Conservation (phyloP, 2,329 filamentous ascomycete species). For the Rutstroemia sp. region DNA sequence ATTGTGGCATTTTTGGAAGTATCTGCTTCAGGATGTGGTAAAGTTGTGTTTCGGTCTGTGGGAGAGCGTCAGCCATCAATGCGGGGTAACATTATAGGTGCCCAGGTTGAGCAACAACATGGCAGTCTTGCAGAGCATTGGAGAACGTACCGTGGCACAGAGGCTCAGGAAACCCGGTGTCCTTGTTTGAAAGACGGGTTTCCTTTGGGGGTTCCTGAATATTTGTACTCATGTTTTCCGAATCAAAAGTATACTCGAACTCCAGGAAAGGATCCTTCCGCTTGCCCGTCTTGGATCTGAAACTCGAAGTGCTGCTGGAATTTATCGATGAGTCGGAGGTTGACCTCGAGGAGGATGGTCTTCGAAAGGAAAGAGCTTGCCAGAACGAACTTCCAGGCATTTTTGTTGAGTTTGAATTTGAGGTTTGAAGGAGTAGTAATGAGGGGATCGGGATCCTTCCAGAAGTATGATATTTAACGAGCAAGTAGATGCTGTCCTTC, state of each 20-base stretch:
- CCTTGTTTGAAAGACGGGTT: slow-evolving; percentile 17
- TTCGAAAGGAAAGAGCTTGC: slow-evolving; percentile 4
- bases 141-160: slow-evolving; percentile 20
- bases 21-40: slow-evolving; percentile 55
- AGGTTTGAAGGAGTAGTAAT: too few relatives aligned
- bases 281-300: not conserved
- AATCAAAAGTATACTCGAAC: not conserved
- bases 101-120: not conserved
- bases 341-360: slow-evolving; percentile 5
- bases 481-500: too few relatives aligned
- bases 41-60: slow-evolving; percentile 48
- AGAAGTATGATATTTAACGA: too few relatives aligned
- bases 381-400: slow-evolving; percentile 24
- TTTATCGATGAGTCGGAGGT: not conserved
- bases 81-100: not conserved
- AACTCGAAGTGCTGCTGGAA: slow-evolving; percentile 2
- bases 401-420: not conserved
- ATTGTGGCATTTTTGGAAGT: slow-evolving; percentile 49
- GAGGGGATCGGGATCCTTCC: too few relatives aligned
- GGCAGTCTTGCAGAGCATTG: too few relatives aligned
- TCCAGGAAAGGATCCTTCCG: slow-evolving; percentile 1
- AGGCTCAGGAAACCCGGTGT: slow-evolving; percentile 31
- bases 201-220: slow-evolving; percentile 14
- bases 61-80: not conserved
- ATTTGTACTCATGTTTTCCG: slow-evolving; percentile 12